These are phyloP conservation scores for Vitis cinerea DNA, from an alignment of 164 flowering plant species.

Conservation along the genomic window DNA sequence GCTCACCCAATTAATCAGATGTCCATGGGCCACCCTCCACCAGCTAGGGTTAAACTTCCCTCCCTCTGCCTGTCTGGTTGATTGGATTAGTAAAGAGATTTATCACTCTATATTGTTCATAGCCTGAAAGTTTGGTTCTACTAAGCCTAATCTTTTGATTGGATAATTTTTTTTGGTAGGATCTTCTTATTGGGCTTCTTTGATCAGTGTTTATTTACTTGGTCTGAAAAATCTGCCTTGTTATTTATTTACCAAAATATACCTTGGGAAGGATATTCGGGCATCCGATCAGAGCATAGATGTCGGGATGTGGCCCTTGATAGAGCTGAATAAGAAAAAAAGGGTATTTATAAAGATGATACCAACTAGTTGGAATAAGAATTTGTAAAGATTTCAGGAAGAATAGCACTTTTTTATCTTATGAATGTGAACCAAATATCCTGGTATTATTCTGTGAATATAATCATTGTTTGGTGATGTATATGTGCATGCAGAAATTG, in stretches of 20 bases:
- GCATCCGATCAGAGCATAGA: background rate
- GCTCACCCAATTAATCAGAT: too few relatives aligned
- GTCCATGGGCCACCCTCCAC: too few relatives aligned
- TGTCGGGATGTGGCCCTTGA: background rate
- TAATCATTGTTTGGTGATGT: conserved; percentile 12
- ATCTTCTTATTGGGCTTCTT: too few relatives aligned
- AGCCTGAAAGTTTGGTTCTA: background rate
- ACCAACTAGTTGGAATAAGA: background rate
- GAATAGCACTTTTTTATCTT: background rate
- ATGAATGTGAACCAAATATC: background rate
- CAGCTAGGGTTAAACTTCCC: too few relatives aligned
- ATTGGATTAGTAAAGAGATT: background rate
- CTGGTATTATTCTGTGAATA: conserved; percentile 13
- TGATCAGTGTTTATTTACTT: background rate
- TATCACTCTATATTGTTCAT: background rate
- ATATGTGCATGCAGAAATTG: conserved; percentile 62
- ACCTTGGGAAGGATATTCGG: background rate
- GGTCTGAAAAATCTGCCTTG: background rate
- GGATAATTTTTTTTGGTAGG: background rate
- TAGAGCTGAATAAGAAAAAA: background rate
- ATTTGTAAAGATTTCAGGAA: background rate
- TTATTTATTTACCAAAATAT: background rate
- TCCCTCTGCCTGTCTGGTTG: too few relatives aligned
- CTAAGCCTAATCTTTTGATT: background rate
- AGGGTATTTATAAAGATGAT: background rate